A percentile compares a stretch with the other conserved stretches of the same genome.
Conservation (phyloP, 2,329 filamentous ascomycete genomes). For the Aspergillus amoenus region DNA sequence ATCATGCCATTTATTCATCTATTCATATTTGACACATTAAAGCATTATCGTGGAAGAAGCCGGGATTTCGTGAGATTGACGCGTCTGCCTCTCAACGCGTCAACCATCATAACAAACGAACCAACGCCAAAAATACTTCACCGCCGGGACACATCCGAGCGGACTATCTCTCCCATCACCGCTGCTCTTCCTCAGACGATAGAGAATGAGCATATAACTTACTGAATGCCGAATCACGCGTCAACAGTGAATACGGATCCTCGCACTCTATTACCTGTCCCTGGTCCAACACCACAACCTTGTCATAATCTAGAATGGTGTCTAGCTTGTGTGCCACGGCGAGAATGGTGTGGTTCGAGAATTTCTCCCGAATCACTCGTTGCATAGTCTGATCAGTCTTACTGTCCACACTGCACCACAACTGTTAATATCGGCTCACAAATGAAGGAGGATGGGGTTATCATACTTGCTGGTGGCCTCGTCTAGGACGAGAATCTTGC, state of each 20-base stretch:
- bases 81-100: no score
- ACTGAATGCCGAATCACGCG: slow-evolving; percentile 37
- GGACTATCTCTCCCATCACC: not conserved
- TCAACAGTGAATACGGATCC: slow-evolving; percentile 38
- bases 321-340: slow-evolving; percentile 58
- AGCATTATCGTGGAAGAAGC: no score
- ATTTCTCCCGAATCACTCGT: slow-evolving; percentile 54
- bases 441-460: no score
- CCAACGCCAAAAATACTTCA: no score
- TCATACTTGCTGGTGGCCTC: slow-evolving; percentile 32
- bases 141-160: no score
- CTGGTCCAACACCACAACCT: slow-evolving; percentile 36
- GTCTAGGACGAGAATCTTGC: slow-evolving; percentile 46
- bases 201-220: slow-evolving; percentile 31
- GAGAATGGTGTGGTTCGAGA: slow-evolving; percentile 59
- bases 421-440: no score
- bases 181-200: slow-evolving; percentile 1
- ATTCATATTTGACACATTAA: no score
- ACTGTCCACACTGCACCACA: slow-evolving; percentile 50
- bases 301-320: slow-evolving; percentile 42
- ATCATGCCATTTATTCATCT: no score
- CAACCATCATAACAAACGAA: no score
- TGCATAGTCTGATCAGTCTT: slow-evolving; percentile 60
- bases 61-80: no score
- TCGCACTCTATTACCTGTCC: slow-evolving; percentile 37